A percentile compares a stretch with the other conserved stretches of the same genome.
Conservation (phyloP, 495 filamentous ascomycete genomes). For the Penicillium cosmopolitanum region DNA sequence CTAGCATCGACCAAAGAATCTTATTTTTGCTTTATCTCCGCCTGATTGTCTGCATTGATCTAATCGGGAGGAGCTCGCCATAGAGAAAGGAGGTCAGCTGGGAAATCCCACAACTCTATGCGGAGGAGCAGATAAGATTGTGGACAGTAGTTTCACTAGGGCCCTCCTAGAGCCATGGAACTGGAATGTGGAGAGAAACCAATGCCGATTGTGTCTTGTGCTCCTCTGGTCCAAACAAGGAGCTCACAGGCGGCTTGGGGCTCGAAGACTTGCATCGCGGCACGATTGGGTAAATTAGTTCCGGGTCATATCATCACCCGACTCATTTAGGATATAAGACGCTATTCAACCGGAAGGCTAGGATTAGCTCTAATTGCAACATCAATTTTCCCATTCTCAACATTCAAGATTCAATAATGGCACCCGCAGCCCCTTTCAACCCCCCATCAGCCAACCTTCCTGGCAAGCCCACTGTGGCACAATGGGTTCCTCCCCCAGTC, state of each 20-base stretch:
- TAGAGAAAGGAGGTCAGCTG: not conserved
- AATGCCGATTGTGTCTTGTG: not conserved
- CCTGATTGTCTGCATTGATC: not conserved
- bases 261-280: not conserved
- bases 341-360: constrained; percentile 2
- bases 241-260: not conserved
- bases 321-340: constrained; percentile 10
- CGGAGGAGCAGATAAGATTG: not conserved
- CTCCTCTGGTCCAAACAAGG: constrained; percentile 2
- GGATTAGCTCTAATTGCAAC: not conserved
- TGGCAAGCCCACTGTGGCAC: constrained; percentile 44
- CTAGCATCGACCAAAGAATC: not conserved
- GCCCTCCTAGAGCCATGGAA: not conserved
- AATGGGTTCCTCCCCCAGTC: constrained; percentile 45
- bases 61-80: constrained; percentile 3
- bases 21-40: not conserved
- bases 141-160: not conserved
- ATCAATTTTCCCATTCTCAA: not conserved
- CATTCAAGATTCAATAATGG: constrained; percentile 23
- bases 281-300: not conserved
- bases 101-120: not conserved
- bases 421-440: constrained; percentile 42
- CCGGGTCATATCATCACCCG: not conserved
- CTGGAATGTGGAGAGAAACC: not conserved
- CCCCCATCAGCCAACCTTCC: constrained; percentile 39